A percentile compares a stretch with the other conserved stretches of the same genome.
Conservation (phyloP, 306 rosid genomes). For the Vigna nakashimae region DNA sequence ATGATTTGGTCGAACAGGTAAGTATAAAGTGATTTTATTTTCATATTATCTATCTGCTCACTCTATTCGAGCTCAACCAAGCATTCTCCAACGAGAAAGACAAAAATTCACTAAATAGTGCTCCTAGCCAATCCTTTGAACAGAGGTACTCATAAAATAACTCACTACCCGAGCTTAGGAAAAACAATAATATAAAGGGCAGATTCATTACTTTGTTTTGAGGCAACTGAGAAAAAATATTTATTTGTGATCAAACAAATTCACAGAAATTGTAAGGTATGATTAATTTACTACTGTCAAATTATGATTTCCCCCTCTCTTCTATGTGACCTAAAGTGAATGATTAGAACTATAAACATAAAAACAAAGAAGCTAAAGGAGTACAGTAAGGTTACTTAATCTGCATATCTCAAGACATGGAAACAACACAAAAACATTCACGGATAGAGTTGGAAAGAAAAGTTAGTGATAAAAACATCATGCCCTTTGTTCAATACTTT, state of each 20-base stretch:
- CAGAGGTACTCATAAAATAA: neutral
- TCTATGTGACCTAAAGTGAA: neutral
- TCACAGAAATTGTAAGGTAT: neutral
- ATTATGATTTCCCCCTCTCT: no score
- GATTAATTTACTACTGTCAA: neutral
- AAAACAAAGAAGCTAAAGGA: constrained; percentile 16
- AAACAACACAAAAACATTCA: neutral
- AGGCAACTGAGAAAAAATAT: constrained; percentile 18
- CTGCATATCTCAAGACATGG: neutral
- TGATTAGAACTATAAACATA: neutral
- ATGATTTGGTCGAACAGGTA: neutral
- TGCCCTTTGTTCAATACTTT: neutral
- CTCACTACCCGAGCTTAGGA: no score
- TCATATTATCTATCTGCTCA: neutral
- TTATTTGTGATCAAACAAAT: no score
- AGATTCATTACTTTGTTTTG: neutral
- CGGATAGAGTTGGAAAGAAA: neutral
- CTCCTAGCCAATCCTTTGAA: neutral
- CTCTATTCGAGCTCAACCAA: neutral
- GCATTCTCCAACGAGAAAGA: neutral
- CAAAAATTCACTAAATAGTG: neutral
- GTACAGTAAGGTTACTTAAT: constrained; percentile 8
- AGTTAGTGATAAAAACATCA: constrained; percentile 1
- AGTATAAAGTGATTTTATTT: neutral
- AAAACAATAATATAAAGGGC: no score